Conservation (phyloP, 768 basidiomycete species). For the Hericium erinaceus region DNA sequence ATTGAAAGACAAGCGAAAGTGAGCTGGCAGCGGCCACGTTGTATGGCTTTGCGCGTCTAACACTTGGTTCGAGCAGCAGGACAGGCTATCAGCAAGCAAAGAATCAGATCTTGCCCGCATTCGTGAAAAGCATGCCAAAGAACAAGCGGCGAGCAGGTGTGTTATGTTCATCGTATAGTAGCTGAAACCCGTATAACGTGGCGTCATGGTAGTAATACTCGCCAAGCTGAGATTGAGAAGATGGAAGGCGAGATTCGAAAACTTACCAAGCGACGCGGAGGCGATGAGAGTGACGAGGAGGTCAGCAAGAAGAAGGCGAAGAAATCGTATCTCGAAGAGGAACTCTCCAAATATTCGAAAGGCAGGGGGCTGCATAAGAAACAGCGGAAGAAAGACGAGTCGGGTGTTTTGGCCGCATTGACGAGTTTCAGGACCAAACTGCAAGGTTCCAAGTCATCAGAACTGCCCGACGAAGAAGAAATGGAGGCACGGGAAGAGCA, state of each 20-base stretch:
- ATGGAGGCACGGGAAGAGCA: constrained; percentile 15
- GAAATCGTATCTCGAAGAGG: constrained; percentile 71
- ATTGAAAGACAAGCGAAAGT: constrained; percentile 4
- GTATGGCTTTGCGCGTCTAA: too few relatives aligned
- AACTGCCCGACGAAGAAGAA: constrained; percentile 8
- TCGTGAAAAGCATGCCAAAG: constrained; percentile 63
- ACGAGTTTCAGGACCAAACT: constrained; percentile 66
- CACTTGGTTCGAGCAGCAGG: not conserved
- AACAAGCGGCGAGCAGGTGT: constrained; percentile 43
- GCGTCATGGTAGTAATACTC: constrained; percentile 38
- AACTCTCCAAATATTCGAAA: constrained; percentile 73
- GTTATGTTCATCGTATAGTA: not conserved
- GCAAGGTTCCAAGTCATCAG: constrained; percentile 29
- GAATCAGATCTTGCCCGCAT: constrained; percentile 54
- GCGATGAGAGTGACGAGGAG: constrained; percentile 58
- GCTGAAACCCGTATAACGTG: not conserved
- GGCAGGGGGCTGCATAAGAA: constrained; percentile 48
- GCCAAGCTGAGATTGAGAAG: constrained; percentile 70
- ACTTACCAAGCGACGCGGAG: constrained; percentile 52
- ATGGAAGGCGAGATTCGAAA: constrained; percentile 87
- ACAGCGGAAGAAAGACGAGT: constrained; percentile 56
- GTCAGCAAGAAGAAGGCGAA: constrained; percentile 49
- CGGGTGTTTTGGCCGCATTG: constrained; percentile 58
- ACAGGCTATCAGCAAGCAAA: constrained; percentile 18
- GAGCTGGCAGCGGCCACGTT: not conserved